phyloP scores from a whole-genome alignment of 2,329 filamentous ascomycete species.

The Onygena corvina region DNA sequence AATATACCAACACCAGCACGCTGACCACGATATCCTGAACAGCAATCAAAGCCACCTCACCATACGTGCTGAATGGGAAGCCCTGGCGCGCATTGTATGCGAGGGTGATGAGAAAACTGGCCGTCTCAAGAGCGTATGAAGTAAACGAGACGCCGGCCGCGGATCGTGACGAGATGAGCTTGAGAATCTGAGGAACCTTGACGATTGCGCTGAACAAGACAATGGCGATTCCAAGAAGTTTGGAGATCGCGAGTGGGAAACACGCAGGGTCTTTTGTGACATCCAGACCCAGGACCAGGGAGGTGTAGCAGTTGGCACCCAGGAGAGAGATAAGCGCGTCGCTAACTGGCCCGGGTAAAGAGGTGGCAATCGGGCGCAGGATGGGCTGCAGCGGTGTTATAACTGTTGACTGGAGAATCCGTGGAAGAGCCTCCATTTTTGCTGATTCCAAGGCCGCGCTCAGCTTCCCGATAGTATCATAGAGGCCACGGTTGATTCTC shows the following conservation, averaged over 20 bases:
- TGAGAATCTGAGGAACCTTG: conserved; percentile 94
- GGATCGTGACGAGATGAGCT: conserved; percentile 70
- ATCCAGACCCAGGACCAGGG: conserved; percentile 75
- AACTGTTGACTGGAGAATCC: conserved; percentile 30
- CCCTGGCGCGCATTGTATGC: conserved; percentile 84
- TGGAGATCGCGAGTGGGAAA: conserved; percentile 80
- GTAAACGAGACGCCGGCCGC: conserved; percentile 77
- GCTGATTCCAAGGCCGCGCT: not conserved
- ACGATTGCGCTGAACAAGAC: conserved; percentile 81
- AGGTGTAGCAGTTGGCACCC: conserved; percentile 71
- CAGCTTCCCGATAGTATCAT: not conserved
- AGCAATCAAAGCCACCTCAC: conserved; percentile 84
- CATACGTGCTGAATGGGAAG: conserved; percentile 93
- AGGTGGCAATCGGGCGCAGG: conserved; percentile 57
- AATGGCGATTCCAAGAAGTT: conserved; percentile 85
- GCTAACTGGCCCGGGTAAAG: conserved; percentile 61
- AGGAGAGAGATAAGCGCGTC: conserved; percentile 68
- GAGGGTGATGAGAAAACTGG: conserved; percentile 73
- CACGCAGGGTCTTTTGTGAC: conserved; percentile 59
- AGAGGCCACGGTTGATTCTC: too few relatives aligned
- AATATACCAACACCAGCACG: conserved; percentile 74
- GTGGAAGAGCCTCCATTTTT: conserved; percentile 34
- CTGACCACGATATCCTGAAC: conserved; percentile 86
- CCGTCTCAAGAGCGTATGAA: conserved; percentile 84
- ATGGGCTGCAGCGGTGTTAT: conserved; percentile 35